Conservation (phyloP, 2,329 filamentous ascomycete species). For the Fusarium sp. region DNA sequence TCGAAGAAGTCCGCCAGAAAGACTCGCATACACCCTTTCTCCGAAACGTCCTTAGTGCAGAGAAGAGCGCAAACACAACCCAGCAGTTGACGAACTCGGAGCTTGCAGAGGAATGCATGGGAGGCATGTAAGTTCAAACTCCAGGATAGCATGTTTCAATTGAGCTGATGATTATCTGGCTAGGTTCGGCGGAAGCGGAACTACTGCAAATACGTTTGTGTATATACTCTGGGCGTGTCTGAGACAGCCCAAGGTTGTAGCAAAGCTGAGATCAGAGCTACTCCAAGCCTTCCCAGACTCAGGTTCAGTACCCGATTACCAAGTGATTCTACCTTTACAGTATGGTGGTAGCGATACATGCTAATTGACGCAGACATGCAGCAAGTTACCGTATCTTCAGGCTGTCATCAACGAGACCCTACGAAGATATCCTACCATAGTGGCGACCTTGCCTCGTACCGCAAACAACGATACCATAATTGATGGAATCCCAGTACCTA, state of each 20-base stretch:
- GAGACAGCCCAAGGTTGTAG: neutral
- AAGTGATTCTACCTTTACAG: neutral
- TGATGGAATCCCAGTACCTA: neutral
- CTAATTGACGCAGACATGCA: neutral
- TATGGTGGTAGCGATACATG: too few relatives aligned
- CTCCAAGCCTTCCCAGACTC: neutral
- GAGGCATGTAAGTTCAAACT: neutral
- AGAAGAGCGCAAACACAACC: neutral
- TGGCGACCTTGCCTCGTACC: neutral
- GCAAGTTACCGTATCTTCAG: neutral
- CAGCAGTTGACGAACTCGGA: neutral
- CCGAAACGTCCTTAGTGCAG: neutral
- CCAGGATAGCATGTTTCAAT: neutral
- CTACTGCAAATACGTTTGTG: neutral
- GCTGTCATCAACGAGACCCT: neutral
- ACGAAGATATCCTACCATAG: neutral
- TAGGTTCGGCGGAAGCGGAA: neutral
- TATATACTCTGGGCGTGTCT: neutral
- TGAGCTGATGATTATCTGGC: neutral
- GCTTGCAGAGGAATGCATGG: neutral
- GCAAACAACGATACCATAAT: neutral
- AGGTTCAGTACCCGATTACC: neutral
- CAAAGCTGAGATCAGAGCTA: neutral
- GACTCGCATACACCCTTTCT: neutral
- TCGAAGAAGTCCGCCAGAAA: neutral